Conservation (phyloP, 1,139 yeast genomes). For the Yamadazyma aaseri region DNA sequence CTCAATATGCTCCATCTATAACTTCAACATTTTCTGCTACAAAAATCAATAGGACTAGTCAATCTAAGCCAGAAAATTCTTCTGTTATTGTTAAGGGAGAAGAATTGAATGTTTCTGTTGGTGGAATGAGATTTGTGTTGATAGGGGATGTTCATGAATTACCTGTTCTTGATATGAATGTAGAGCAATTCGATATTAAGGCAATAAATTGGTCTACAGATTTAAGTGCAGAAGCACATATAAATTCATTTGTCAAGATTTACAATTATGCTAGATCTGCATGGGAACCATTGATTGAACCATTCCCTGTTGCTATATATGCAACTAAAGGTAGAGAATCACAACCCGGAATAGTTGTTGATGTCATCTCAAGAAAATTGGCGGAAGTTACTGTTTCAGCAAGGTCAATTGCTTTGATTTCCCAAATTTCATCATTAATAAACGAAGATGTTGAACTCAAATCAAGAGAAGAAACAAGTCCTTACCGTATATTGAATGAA, state of each 20-base stretch:
- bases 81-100: constrained; percentile 63
- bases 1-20: constrained; percentile 69
- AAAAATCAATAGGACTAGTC: constrained; percentile 11
- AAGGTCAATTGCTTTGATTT: constrained; percentile 72
- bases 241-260: constrained; percentile 73
- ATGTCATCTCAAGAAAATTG: constrained; percentile 67
- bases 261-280: constrained; percentile 89
- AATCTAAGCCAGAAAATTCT: constrained; percentile 18
- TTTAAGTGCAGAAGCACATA: constrained; percentile 64
- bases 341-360: constrained; percentile 50
- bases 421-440: constrained; percentile 62
- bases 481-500: constrained; percentile 77
- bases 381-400: constrained; percentile 85
- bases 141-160: constrained; percentile 94
- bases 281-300: constrained; percentile 95
- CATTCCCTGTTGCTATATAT: constrained; percentile 81
- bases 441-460: constrained; percentile 53
- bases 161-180: constrained; percentile 81
- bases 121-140: constrained; percentile 81
- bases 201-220: constrained; percentile 93
- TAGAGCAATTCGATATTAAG: constrained; percentile 67
- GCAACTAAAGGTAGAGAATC: constrained; percentile 51
- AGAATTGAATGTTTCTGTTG: constrained; percentile 64
- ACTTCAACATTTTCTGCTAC: constrained; percentile 39
- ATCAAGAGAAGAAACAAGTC: constrained; percentile 79